Conservation (phyloP, 495 filamentous ascomycete species). For the Neohortaea acidophila region DNA sequence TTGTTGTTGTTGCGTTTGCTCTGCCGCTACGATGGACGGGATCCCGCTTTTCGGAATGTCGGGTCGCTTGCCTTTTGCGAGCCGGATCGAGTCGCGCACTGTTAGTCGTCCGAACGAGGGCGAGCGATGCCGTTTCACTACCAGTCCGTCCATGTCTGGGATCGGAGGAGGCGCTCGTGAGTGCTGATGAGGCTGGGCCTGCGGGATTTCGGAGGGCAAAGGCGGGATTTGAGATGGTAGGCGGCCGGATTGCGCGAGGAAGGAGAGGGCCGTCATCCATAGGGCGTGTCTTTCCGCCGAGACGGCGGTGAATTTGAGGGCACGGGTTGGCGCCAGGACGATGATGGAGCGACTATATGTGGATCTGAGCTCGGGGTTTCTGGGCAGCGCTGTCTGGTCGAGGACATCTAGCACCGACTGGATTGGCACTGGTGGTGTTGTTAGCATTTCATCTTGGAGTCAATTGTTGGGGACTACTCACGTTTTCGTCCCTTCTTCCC, state of each 20-base stretch:
- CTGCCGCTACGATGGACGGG: not conserved
- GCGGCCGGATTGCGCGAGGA: slow-evolving; percentile 53
- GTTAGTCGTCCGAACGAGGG: slow-evolving; percentile 41
- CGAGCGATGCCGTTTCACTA: slow-evolving; percentile 22
- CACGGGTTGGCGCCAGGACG: slow-evolving; percentile 82
- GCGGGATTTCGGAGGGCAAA: not conserved
- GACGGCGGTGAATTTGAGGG: slow-evolving; percentile 85
- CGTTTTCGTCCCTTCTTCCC: slow-evolving; percentile 92
- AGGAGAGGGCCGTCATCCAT: slow-evolving; percentile 88
- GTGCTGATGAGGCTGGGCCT: slow-evolving; percentile 10
- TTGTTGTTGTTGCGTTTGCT: slow-evolving; percentile 1
- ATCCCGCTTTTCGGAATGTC: not conserved
- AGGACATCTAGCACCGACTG: slow-evolving; percentile 95
- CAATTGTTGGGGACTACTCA: slow-evolving; percentile 35
- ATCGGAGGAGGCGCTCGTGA: slow-evolving; percentile 40
- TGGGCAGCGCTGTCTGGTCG: slow-evolving; percentile 80
- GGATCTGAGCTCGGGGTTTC: slow-evolving; percentile 38
- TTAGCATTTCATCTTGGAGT: slow-evolving; percentile 12
- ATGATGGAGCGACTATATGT: slow-evolving; percentile 89
- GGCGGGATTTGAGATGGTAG: slow-evolving; percentile 9
- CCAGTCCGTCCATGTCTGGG: slow-evolving; percentile 25
- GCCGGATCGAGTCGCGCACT: slow-evolving; percentile 78
- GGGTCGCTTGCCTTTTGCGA: slow-evolving; percentile 57
- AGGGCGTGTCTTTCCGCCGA: slow-evolving; percentile 79
- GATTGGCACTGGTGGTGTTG: slow-evolving; percentile 56